phyloP scores from a whole-genome alignment of 148 eudicot genomes.

The Drosera capensis region DNA sequence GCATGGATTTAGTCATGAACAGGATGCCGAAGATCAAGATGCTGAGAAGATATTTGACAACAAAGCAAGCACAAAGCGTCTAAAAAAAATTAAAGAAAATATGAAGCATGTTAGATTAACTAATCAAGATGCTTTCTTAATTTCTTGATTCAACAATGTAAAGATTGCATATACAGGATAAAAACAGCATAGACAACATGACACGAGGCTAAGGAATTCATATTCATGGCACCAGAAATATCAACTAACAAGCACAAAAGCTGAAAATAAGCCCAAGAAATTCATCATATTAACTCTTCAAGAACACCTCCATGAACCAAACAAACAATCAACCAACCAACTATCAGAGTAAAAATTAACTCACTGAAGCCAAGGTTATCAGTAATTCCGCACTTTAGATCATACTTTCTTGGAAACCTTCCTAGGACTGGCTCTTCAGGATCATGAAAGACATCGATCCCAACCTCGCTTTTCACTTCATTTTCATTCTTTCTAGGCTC shows the following conservation, averaged over 20 bases:
- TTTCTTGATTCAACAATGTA: too few relatives aligned
- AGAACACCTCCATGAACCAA: background rate
- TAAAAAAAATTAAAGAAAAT: too few relatives aligned
- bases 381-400: conserved; percentile 48
- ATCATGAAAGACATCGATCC: conserved; percentile 18
- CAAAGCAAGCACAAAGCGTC: background rate
- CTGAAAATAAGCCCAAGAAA: too few relatives aligned
- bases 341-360: conserved; percentile 14
- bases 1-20: conserved; percentile 1
- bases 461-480: conserved; percentile 21
- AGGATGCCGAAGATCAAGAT: background rate
- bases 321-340: background rate
- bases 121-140: too few relatives aligned
- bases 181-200: too few relatives aligned
- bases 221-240: background rate
- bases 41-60: background rate
- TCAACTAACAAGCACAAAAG: background rate
- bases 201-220: too few relatives aligned
- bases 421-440: conserved; percentile 36
- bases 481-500: conserved; percentile 26
- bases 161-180: too few relatives aligned
- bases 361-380: conserved; percentile 77
- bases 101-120: too few relatives aligned
- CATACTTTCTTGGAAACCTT: conserved; percentile 20
- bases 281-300: background rate